Percentiles rank a stretch among this genome's conserved stretches.
phyloP scores from a whole-genome alignment of 2,329 filamentous ascomycete genomes.

The Zasmidium cellare region DNA sequence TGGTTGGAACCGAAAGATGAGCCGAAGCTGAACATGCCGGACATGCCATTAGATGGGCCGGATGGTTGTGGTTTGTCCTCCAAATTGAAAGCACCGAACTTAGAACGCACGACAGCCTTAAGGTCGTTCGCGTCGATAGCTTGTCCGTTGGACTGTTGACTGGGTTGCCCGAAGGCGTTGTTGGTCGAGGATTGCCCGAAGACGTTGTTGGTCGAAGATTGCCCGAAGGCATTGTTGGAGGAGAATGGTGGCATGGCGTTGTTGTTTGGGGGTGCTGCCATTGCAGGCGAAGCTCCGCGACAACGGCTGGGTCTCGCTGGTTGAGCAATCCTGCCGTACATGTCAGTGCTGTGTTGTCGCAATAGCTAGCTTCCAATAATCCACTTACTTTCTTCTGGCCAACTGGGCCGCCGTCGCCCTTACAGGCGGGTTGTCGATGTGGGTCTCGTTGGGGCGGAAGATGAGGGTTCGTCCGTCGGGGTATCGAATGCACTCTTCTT shows the following conservation, averaged over 20 bases:
- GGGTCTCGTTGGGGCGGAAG: too few relatives aligned
- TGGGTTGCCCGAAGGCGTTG: conserved; percentile 6
- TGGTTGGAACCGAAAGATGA: conserved; percentile 17
- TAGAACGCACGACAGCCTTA: too few relatives aligned
- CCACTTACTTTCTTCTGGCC: conserved; percentile 36
- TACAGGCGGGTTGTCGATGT: conserved; percentile 26
- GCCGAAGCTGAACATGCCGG: conserved; percentile 14
- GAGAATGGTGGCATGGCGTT: too few relatives aligned
- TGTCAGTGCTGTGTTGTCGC: too few relatives aligned
- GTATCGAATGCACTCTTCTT: conserved; percentile 29
- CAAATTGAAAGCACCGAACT: conserved; percentile 24
- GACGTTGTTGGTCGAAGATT: too few relatives aligned
- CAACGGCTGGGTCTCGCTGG: conserved; percentile 15
- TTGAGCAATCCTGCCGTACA: conserved; percentile 16
- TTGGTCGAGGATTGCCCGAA: too few relatives aligned
- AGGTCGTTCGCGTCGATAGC: too few relatives aligned
- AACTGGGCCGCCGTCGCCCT: conserved; percentile 37
- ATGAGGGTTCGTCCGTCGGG: too few relatives aligned
- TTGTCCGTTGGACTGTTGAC: conserved; percentile 6
- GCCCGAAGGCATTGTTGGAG: too few relatives aligned
- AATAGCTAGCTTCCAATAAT: too few relatives aligned
- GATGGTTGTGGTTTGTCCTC: too few relatives aligned
- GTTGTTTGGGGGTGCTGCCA: too few relatives aligned
- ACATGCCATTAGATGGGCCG: conserved; percentile 15
- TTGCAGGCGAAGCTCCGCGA: conserved; percentile 18